phyloP scores from a whole-genome alignment of 805 yeast genomes.

The Ogataea salicorniae region DNA sequence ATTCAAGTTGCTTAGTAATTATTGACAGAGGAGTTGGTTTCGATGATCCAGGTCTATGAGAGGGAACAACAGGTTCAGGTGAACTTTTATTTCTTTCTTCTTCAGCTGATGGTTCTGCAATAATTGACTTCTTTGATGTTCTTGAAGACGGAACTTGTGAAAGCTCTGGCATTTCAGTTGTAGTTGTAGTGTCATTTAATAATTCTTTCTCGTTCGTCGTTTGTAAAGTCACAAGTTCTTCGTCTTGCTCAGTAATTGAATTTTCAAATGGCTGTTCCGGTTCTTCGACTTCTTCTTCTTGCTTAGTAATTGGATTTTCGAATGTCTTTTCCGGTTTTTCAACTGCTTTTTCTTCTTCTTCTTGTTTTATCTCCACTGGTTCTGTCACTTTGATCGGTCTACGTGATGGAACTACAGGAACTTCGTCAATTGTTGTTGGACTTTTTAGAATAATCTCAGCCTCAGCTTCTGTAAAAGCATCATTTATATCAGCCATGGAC shows the following conservation, averaged over 20 bases:
- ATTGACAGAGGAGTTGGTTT: background rate
- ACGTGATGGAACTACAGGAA: conserved; percentile 5
- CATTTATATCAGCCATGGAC: background rate
- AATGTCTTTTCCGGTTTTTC: too few relatives aligned
- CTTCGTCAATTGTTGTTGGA: too few relatives aligned
- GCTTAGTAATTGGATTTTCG: too few relatives aligned
- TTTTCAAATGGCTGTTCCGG: too few relatives aligned
- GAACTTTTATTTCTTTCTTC: background rate
- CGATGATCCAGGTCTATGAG: conserved; percentile 1
- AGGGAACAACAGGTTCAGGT: background rate
- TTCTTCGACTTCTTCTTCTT: too few relatives aligned
- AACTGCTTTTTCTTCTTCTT: too few relatives aligned
- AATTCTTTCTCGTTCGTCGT: background rate
- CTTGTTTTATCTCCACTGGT: background rate
- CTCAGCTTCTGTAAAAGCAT: background rate
- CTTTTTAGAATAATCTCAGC: background rate
- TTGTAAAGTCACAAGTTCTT: background rate
- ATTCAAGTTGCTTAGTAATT: background rate
- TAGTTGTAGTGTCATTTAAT: background rate
- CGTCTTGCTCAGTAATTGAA: too few relatives aligned
- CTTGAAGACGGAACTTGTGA: background rate
- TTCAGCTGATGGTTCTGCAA: background rate
- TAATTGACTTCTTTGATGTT: background rate
- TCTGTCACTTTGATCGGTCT: background rate
- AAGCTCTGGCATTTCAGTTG: background rate